phyloP scores from a whole-genome alignment of 23 red algal genomes.

The Gracilaria gracilis region DNA sequence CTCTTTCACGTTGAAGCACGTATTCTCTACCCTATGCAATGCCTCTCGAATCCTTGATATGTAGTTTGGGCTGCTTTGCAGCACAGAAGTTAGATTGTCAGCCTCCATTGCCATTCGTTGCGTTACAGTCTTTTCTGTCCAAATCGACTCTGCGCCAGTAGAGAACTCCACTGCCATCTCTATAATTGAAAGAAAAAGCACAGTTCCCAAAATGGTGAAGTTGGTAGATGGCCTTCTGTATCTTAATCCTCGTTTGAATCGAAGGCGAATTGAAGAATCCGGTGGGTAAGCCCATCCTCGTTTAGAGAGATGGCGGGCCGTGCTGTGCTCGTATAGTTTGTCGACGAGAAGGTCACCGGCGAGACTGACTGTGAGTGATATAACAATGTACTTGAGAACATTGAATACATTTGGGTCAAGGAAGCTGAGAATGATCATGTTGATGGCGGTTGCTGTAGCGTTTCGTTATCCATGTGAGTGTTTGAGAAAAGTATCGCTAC shows the following conservation, averaged over 20 bases:
- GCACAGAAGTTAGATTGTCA: not conserved
- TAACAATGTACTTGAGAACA: not conserved
- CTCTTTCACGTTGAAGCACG: not conserved
- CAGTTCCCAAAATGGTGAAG: not conserved
- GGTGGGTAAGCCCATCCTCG: not conserved
- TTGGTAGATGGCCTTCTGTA: not conserved
- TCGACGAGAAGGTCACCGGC: not conserved
- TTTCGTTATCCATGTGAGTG: too few species aligned
- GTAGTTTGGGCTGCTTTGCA: not conserved
- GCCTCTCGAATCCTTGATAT: not conserved
- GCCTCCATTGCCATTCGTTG: not conserved
- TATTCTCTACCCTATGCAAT: not conserved
- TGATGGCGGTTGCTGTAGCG: not conserved
- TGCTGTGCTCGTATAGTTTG: not conserved
- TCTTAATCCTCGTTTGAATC: not conserved
- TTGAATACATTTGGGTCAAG: slow-evolving; percentile 15
- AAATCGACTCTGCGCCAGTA: not conserved
- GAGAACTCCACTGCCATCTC: not conserved
- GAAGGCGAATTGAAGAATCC: not conserved
- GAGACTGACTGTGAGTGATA: not conserved
- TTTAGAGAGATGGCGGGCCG: not conserved
- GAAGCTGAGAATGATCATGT: not conserved
- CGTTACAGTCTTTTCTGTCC: not conserved
- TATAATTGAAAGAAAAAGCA: not conserved
- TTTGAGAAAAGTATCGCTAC: too few species aligned